These are phyloP conservation scores for Psilocybe mexicana DNA, from an alignment of 1,284 basidiomycete species.

Conservation along the genomic window DNA sequence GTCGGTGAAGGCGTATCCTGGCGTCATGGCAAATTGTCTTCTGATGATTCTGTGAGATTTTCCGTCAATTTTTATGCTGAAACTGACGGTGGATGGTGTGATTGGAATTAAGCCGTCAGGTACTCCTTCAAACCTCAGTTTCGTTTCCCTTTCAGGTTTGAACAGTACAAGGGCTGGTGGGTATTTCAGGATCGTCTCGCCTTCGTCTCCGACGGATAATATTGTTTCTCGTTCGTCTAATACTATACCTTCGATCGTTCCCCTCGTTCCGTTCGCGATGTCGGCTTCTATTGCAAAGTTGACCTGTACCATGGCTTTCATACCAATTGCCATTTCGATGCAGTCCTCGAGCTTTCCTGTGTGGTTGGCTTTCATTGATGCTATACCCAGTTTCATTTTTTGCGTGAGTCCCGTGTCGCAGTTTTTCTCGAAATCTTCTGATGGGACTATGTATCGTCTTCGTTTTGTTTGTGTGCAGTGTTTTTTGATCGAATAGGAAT, in stretches of 20 bases:
- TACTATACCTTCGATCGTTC: constrained; percentile 36
- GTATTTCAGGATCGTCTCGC: constrained; percentile 23
- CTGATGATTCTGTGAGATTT: constrained; percentile 1
- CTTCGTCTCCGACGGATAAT: constrained; percentile 14
- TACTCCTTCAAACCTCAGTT: constrained; percentile 24
- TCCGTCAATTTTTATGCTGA: constrained; percentile 2
- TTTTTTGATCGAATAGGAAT: constrained; percentile 23
- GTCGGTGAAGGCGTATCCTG: constrained; percentile 35
- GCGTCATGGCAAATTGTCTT: constrained; percentile 26
- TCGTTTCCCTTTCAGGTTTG: constrained; percentile 25
- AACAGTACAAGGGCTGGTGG: constrained; percentile 35
- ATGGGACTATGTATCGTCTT: constrained; percentile 20
- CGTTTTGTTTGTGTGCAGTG: constrained; percentile 17
- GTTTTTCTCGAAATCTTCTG: constrained; percentile 26
- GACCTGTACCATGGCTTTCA: constrained; percentile 42
- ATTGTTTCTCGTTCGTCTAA: constrained; percentile 24
- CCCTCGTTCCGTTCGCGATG: constrained; percentile 39
- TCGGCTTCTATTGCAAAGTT: constrained; percentile 44
- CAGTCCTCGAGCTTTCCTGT: constrained; percentile 6
- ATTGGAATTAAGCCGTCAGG: constrained; percentile 29
- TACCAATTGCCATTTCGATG: constrained; percentile 35
- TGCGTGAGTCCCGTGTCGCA: background rate
- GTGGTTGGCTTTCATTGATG: too few species aligned
- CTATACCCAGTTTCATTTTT: too few species aligned
- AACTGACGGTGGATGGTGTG: constrained; percentile 18